Percentiles rank a stretch among this genome's conserved stretches.
phyloP scores from a whole-genome alignment of 2,329 filamentous ascomycete genomes.

The Aureobasidium namibiae region DNA sequence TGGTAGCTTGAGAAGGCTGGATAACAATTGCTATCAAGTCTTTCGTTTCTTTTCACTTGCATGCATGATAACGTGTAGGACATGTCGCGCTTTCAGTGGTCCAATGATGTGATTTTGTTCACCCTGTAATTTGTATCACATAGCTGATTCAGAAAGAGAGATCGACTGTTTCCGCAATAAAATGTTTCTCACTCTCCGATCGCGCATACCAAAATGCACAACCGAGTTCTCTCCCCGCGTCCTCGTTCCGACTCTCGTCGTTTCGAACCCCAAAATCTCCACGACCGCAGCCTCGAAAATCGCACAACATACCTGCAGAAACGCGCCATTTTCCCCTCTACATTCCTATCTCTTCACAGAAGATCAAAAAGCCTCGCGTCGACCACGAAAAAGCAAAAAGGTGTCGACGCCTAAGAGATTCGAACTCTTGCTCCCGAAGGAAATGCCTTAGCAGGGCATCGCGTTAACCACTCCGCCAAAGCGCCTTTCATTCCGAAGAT shows the following conservation, averaged over 20 bases:
- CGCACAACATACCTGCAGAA: neutral
- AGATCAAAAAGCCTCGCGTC: too few relatives aligned
- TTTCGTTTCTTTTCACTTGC: neutral
- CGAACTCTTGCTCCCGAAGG: slow-evolving; percentile 8
- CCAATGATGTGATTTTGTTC: too few relatives aligned
- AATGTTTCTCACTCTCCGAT: neutral
- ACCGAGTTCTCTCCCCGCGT: neutral
- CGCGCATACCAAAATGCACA: neutral
- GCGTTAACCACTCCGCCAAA: slow-evolving; percentile 13
- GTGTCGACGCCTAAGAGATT: slow-evolving; percentile 5
- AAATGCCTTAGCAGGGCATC: slow-evolving; percentile 12
- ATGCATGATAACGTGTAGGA: neutral
- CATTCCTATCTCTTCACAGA: neutral
- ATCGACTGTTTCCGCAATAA: too few relatives aligned
- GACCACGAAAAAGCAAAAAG: neutral
- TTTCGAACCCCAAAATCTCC: neutral
- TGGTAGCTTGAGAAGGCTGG: neutral
- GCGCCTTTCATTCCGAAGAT: neutral
- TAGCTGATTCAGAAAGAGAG: too few relatives aligned
- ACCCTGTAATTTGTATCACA: too few relatives aligned
- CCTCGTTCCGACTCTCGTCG: neutral
- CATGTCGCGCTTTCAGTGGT: too few relatives aligned
- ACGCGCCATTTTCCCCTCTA: neutral
- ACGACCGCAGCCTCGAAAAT: neutral
- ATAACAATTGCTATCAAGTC: neutral